Evolutionary conservation across 805 yeast genomes (phyloP).

Genomic region (Pichia membranifaciens): DNA sequence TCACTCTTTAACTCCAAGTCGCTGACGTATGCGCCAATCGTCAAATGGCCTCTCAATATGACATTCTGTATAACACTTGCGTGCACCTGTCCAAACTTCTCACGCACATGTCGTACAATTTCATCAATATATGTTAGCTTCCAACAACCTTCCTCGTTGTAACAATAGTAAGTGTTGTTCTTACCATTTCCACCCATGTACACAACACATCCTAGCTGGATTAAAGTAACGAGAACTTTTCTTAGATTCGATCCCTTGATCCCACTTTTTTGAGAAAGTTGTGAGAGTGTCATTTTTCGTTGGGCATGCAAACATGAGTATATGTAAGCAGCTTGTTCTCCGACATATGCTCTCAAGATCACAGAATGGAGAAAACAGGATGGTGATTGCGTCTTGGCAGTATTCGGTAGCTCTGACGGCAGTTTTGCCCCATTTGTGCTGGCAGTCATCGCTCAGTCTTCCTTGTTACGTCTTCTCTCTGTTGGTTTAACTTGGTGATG

Average conservation of each 20-base stretch:
- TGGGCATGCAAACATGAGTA: constrained; percentile 55
- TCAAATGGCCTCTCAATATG: constrained; percentile 62
- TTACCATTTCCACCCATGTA: constrained; percentile 30
- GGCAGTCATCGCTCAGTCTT: not conserved
- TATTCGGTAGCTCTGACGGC: constrained; percentile 24
- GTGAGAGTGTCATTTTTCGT: constrained; percentile 58
- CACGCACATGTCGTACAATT: constrained; percentile 49
- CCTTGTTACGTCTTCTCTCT: too few relatives aligned
- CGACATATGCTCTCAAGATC: constrained; percentile 50
- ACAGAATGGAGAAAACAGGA: constrained; percentile 53
- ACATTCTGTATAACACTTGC: constrained; percentile 66
- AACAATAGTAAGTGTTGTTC: constrained; percentile 40
- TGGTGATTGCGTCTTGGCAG: constrained; percentile 53
- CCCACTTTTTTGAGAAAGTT: constrained; percentile 42
- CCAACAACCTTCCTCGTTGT: constrained; percentile 59
- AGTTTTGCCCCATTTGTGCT: constrained; percentile 4
- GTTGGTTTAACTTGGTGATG: too few relatives aligned
- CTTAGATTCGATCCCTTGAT: constrained; percentile 49
- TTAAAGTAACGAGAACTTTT: constrained; percentile 63
- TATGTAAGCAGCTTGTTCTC: constrained; percentile 66
- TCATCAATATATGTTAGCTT: constrained; percentile 72
- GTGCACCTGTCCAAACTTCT: constrained; percentile 35
- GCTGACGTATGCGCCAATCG: constrained; percentile 43
- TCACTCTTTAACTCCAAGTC: constrained; percentile 23
- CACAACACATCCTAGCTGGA: constrained; percentile 72